Base-by-base conservation (phyloP, 2,329 filamentous ascomycete species). In the Lecanicillium sp. region DNA sequence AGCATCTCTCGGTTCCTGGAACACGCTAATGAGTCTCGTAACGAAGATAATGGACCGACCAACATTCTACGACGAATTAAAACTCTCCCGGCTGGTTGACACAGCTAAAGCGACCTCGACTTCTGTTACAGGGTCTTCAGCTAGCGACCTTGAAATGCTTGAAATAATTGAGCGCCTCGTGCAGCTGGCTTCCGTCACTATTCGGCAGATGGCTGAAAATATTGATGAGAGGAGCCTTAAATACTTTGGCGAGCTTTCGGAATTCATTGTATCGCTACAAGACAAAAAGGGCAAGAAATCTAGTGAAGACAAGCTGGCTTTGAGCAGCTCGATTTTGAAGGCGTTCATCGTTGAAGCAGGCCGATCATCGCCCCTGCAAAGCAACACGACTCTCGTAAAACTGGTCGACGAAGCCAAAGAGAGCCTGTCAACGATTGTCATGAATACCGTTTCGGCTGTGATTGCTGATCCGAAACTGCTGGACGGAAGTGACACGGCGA, bases 21-120 rank as follows among this genome's bases (percentile, higher is more conserved):
- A 57, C 36, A 42, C 58, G 9, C 48, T 69, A 5, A 53, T 77
- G 6, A 60, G 64, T 15, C 47, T 77, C 34, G 62, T 67, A 45
- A 52, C 63, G 3, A 75, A 71, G 47, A 53, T 75, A 17, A 72
- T 74, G 64, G 52, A 55, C 5, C 61, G 63, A n/a, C 63, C 72
- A 1, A 73, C 69, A 0, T 72, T 72, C 40, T 71, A 75, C 46
- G 57, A 69, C 45, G 58, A 53, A 1, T 65, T 74, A 57, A 50
- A 43, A 2, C 75, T 67, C 36, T 45, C 49, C 1, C 52, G 64
- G 38, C 53, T 64, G 5, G 50, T 58, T 3, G 51, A 54, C 5
- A 44, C 61, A 8, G 61, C 62, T 2, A 52, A 62, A 28, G 51
- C 52, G 6, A 46, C 62, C 41, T 56, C 46, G 17, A 15, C 27